These are phyloP conservation scores for Herpetomonas muscarum DNA, from an alignment of 208 protist genomes.

Conservation along the genomic window DNA sequence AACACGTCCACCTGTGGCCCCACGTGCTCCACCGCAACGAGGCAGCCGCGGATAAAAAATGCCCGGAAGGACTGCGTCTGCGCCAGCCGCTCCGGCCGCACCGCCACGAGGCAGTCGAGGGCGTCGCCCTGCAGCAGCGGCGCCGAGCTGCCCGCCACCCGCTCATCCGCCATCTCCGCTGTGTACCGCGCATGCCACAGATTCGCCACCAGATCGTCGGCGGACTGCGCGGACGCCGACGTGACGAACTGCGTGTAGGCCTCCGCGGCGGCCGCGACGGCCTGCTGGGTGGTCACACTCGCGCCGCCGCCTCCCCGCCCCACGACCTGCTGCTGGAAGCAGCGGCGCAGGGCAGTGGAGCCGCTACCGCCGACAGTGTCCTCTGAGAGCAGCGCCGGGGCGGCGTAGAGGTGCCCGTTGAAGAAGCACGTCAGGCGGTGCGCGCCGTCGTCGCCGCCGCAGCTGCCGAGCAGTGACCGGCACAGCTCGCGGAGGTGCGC, in stretches of 20 bases:
- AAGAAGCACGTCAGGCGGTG: constrained; percentile 1
- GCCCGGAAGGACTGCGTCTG: constrained; percentile 28
- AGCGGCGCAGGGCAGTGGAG: too few species aligned
- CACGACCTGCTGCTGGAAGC: too few species aligned
- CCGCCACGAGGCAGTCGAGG: constrained; percentile 20
- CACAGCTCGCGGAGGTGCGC: neutral
- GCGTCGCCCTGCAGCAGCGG: constrained; percentile 19
- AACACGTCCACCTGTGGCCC: constrained; percentile 33
- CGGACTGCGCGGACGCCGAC: neutral
- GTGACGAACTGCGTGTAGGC: neutral
- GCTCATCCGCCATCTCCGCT: neutral
- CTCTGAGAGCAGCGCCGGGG: neutral
- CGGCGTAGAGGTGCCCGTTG: constrained; percentile 9
- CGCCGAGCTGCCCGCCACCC: neutral
- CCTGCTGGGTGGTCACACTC: too few species aligned
- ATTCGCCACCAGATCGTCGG: neutral
- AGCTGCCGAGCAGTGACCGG: too few species aligned
- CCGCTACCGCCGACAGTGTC: too few species aligned
- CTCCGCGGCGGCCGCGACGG: neutral
- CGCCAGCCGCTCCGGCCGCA: constrained; percentile 17
- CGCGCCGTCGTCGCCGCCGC: neutral
- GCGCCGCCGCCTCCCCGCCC: too few species aligned
- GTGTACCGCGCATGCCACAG: neutral
- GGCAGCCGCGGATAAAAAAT: constrained; percentile 32
- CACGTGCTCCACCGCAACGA: constrained; percentile 33